Evolutionary conservation across 2,329 filamentous ascomycete genomes (phyloP), one percentile per base, ranked within the genome.

Genomic region (Sclerotinia borealis): DNA sequence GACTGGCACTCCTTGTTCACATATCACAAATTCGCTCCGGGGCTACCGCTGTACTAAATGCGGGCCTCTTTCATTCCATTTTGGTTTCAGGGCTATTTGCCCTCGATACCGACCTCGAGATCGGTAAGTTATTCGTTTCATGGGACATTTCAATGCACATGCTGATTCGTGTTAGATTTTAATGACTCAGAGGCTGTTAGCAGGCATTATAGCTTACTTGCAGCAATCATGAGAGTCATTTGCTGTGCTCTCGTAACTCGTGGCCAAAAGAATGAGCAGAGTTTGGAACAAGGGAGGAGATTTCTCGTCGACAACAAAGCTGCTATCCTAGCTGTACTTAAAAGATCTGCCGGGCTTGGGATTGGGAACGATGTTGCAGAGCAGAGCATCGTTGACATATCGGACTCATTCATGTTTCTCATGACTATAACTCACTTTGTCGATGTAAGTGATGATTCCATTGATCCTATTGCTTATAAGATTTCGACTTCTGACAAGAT

Each of bases 51-150:
- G 86, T 97, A n/a, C 81, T 98, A 48, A 92, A 96, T 71, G 90
- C 91, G 10, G 93, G 93, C 66, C 82, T 99, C 6, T 93, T 99
- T 79, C 84, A 88, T 50, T 84, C 91, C 0, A 79, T 98, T 34
- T 89, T 90, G 66, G 85, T 89, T 63, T 96, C 92, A 0, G 85
- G 87, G n/a, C 82, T 98, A 27, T 99, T 98, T 75, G 81, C 87
- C 10, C 90, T 90, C 15, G 95, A 99, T 74, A 95, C 95, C 0
- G 95, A 99, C 75, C 86, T 99, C 61, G 92, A 96, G 65, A 86
- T 93, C 64, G 83, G 83, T 83, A 73, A 71, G 77, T 73, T 59
- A n/a, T 31, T 52, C 36, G 49, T 22, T 31, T 36, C 10, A 34
- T 7, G 50, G 50, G 31, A 45, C 65, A 22, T 55, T 61, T 37